These are phyloP conservation scores for Drechslera avenae DNA, from an alignment of 2,329 filamentous ascomycete genomes.

Conservation along the genomic window DNA sequence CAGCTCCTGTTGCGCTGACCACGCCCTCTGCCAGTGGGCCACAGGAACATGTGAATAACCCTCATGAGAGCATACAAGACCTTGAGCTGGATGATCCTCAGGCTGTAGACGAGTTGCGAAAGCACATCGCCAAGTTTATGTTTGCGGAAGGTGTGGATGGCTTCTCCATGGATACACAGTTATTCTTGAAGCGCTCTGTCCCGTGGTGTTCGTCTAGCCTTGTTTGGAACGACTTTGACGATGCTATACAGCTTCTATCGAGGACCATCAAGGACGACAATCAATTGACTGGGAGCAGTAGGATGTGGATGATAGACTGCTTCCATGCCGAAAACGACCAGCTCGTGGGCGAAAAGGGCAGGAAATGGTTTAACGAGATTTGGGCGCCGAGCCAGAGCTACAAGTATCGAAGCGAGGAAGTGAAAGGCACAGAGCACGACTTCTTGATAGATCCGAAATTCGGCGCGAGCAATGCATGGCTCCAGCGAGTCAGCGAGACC, in stretches of 20 bases:
- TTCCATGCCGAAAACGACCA: slow-evolving; percentile 38
- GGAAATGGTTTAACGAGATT: slow-evolving; percentile 34
- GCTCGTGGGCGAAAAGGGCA: slow-evolving; percentile 37
- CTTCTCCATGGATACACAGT: slow-evolving; percentile 33
- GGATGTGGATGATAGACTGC: slow-evolving; percentile 30
- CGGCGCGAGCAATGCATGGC: slow-evolving; percentile 32
- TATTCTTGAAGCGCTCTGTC: slow-evolving; percentile 31
- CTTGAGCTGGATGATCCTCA: slow-evolving; percentile 22
- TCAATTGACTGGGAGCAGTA: slow-evolving; percentile 2
- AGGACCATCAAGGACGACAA: slow-evolving; percentile 24
- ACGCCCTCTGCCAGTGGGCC: slow-evolving; percentile 4
- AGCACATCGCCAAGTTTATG: slow-evolving; percentile 27
- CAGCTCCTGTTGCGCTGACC: slow-evolving; percentile 21
- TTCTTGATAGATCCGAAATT: slow-evolving; percentile 36
- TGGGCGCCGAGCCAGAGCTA: slow-evolving; percentile 27
- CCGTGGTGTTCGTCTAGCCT: slow-evolving; percentile 27
- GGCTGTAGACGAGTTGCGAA: slow-evolving; percentile 31
- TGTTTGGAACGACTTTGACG: slow-evolving; percentile 34
- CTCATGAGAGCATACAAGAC: neutral
- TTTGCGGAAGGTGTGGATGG: slow-evolving; percentile 38
- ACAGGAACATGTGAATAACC: slow-evolving; percentile 5
- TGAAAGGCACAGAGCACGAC: slow-evolving; percentile 32
- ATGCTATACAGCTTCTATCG: slow-evolving; percentile 30
- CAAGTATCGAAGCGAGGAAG: slow-evolving; percentile 24
- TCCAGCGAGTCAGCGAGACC: slow-evolving; percentile 30